These are phyloP conservation scores for Chaetomium sp. DNA, from an alignment of 2,329 filamentous ascomycete genomes.

Conservation along the genomic window DNA sequence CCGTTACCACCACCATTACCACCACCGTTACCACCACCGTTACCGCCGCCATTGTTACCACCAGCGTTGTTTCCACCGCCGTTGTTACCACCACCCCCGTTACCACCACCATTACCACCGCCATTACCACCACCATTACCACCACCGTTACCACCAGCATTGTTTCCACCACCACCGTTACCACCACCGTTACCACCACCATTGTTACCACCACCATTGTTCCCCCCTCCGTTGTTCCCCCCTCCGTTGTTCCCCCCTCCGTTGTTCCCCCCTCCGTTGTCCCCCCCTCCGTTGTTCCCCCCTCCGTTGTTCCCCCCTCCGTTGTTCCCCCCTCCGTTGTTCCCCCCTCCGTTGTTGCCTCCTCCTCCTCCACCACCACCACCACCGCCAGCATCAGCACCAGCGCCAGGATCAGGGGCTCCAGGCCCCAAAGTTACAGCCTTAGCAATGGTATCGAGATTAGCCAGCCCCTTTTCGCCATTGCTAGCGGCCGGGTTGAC, in stretches of 20 bases:
- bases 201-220: background rate
- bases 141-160: background rate
- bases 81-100: background rate
- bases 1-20: background rate
- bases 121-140: background rate
- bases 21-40: background rate
- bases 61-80: background rate
- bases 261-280: background rate
- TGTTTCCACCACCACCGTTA: background rate
- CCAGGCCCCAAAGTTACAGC: conserved; percentile 26
- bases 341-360: conserved; percentile 12
- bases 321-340: conserved; percentile 1
- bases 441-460: conserved; percentile 18
- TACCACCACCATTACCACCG: background rate
- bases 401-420: conserved; percentile 19
- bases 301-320: background rate
- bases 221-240: background rate
- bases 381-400: conserved; percentile 16
- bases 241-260: background rate
- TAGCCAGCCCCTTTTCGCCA: conserved; percentile 23
- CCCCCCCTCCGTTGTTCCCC: background rate
- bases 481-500: conserved; percentile 27
- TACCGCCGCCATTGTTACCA: background rate
- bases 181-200: background rate
- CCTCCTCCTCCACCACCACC: conserved; percentile 13